Base-by-base conservation (phyloP, 2,329 filamentous ascomycete genomes). In the Xylaria hypoxylon region DNA sequence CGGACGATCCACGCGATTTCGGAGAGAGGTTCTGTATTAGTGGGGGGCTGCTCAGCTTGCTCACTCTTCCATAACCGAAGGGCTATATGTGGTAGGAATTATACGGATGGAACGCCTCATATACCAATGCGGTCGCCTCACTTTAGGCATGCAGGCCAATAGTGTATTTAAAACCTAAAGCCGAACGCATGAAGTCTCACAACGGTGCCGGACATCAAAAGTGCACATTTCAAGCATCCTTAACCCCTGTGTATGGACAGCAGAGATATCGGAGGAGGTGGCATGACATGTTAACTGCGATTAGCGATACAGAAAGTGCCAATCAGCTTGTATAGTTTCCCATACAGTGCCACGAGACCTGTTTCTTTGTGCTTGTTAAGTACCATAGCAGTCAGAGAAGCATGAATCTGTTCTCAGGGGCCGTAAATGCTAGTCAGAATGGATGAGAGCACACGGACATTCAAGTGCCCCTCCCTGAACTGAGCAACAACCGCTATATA, bases 381-480 rank as follows among this genome's bases (percentile, higher is more conserved):
- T 57, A 57, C 40, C 40, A 15, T 57, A 33, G 42, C 22, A 31
- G 17, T 26, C 40, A 40, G 38, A 45, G 51, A 26, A 57, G 42
- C 17, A 57, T 47, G 53, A 57, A 19, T 15, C 40, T 57, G n/a
- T 33, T 57, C 22, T 10, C 26, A 15, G 15, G 33, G 38, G 17
- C 4, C 24, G 26, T 13, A 17, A 45, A 31, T n/a, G 40, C 40
- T 6, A 47, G 24, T 24, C 53, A 44, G 5, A 3, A 33, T 10
- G n/a, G 42, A 13, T 22, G 26, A 40, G 22, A 45, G 53, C 26
- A 5, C 24, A 45, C 3, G 3, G 40, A n/a, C 42, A 33, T 13
- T n/a, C 53, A 57, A 47, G 33, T 40, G 33, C 17, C 2, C 19
- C 17, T 5, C 38, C 22, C 22, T 22, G 2, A 6, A 40, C 26